These are phyloP conservation scores for Phytophthora crassamura DNA, from an alignment of 352 stramenopile genomes.

Conservation along the genomic window DNA sequence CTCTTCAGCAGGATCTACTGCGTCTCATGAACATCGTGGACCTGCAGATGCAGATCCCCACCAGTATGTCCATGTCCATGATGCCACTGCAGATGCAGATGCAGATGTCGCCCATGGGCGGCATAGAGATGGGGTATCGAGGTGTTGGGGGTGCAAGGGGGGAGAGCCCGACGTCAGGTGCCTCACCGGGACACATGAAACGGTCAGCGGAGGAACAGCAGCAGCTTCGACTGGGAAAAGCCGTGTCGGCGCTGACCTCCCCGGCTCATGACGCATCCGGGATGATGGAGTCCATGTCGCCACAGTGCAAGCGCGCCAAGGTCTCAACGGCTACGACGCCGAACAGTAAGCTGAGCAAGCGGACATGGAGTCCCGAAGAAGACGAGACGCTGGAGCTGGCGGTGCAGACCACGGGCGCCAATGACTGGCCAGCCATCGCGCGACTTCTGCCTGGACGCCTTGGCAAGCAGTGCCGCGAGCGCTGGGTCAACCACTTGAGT, in stretches of 20 bases:
- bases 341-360: conserved; percentile 66
- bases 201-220: conserved; percentile 4
- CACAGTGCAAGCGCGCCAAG: conserved; percentile 70
- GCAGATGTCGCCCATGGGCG: conserved; percentile 23
- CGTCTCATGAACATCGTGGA: conserved; percentile 81
- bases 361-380: conserved; percentile 68
- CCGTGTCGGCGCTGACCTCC: conserved; percentile 39
- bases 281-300: conserved; percentile 54
- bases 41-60: conserved; percentile 78
- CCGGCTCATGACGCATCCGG: conserved; percentile 23
- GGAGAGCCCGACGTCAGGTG: not conserved
- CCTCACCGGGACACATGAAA: conserved; percentile 15
- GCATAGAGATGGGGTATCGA: conserved; percentile 17
- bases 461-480: conserved; percentile 97
- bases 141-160: conserved; percentile 9
- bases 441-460: conserved; percentile 92
- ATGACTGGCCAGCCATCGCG: conserved; percentile 95
- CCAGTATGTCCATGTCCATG: conserved; percentile 30
- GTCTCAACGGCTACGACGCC: conserved; percentile 20
- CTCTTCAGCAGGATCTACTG: conserved; percentile 76
- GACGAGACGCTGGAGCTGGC: conserved; percentile 62
- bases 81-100: conserved; percentile 30
- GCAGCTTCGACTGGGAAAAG: not conserved
- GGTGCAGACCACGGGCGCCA: conserved; percentile 62
- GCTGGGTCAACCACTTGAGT: conserved; percentile 97